Base-by-base conservation (phyloP, 2,329 filamentous ascomycete genomes). In the Trichoderma sp. region DNA sequence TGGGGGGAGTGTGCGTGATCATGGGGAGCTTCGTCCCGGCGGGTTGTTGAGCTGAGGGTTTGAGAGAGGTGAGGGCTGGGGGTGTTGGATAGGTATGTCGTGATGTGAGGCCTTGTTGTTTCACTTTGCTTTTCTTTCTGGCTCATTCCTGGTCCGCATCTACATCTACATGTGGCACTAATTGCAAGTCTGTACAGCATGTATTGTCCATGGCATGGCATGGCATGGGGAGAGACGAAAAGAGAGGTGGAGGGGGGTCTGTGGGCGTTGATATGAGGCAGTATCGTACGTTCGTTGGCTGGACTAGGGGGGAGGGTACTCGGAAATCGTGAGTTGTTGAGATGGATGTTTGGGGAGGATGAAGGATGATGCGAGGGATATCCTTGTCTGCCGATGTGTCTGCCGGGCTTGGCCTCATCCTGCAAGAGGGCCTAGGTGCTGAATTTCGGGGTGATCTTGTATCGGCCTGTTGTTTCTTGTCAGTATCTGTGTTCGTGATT, bases 31-130 rank as follows among this genome's bases (percentile, higher is more conserved):
- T 17, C 10, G n/a, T 60, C 57, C 28, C 21, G 58, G 58, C 47
- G 58, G 34, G 39, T 52, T 30, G 47, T 30, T 52, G 47, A 61
- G 58, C 47, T 61, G 58, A 52, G 34, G 58, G 43, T 9, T 9
- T 15, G 28, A 21, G 28, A 26, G 28, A 17, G 47, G 43, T 24
- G 19, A 61, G 47, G 34, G 19, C 34, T 10, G 34, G 34, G 12
- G 34, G 3, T 14, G 3, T 9, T 5, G 28, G 34, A 24, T 61
- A 52, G 44, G 47, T 34, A 52, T 52, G 47, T 34, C 58, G 30
- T 44, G 50, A n/a, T 19, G 10, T n/a, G n/a, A 3, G 44, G 34
- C 30, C 17, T 19, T 19, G 19, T 50, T 28, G 9, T 47, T 24
- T n/a, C 7, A 19, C 48, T 15, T 59, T 50, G 9, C 15, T 24